phyloP scores from a whole-genome alignment of 1,139 yeast species.

The Dujonia santamariae region DNA sequence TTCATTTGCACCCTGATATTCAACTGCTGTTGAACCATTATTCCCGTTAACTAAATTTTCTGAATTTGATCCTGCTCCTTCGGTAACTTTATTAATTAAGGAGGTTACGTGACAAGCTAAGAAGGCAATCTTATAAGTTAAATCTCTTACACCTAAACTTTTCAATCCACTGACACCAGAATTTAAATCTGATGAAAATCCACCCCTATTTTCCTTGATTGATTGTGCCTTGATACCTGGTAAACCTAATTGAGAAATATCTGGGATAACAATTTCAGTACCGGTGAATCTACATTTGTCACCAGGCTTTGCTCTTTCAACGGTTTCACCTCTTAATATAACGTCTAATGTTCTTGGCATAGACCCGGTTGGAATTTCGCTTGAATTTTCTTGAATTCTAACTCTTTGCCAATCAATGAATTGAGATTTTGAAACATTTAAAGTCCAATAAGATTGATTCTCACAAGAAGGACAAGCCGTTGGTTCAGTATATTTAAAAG shows the following conservation, averaged over 20 bases:
- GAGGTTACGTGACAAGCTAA: slow-evolving; percentile 84
- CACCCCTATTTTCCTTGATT: slow-evolving; percentile 57
- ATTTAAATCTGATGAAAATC: slow-evolving; percentile 67
- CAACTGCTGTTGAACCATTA: slow-evolving; percentile 22
- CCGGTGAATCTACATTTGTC: slow-evolving; percentile 96
- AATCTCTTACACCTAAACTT: slow-evolving; percentile 88
- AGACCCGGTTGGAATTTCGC: slow-evolving; percentile 96
- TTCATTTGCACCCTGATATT: slow-evolving; percentile 45
- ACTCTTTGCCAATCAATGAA: slow-evolving; percentile 98
- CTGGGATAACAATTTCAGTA: slow-evolving; percentile 93
- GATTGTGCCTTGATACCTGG: slow-evolving; percentile 95
- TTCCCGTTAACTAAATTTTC: slow-evolving; percentile 22
- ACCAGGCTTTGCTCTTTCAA: slow-evolving; percentile 97
- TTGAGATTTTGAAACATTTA: slow-evolving; percentile 78
- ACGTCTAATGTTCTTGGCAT: slow-evolving; percentile 98
- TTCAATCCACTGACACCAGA: slow-evolving; percentile 86
- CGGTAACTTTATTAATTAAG: slow-evolving; percentile 47
- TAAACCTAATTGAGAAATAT: slow-evolving; percentile 89
- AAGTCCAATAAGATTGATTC: slow-evolving; percentile 82
- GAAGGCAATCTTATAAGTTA: slow-evolving; percentile 89
- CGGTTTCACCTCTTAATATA: slow-evolving; percentile 88
- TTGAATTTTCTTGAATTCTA: slow-evolving; percentile 91
- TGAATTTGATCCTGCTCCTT: slow-evolving; percentile 23
- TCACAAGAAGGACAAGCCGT: slow-evolving; percentile 89
- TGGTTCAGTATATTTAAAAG: slow-evolving; percentile 93